Conservation (phyloP, 1,284 basidiomycete genomes). For the Malassezia sp. region DNA sequence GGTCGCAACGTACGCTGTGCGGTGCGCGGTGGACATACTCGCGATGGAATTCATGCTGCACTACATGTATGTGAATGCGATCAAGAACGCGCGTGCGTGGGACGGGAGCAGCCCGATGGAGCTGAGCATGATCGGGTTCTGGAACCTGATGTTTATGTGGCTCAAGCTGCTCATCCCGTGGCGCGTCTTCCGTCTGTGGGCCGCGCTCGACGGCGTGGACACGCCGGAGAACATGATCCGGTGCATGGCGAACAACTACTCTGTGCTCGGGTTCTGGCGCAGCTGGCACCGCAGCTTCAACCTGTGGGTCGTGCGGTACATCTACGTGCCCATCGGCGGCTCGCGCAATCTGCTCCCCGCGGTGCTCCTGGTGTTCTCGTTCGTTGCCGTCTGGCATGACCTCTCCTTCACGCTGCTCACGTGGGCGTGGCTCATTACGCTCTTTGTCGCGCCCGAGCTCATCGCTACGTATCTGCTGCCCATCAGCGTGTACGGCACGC, state of each 20-base stretch:
- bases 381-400: constrained; percentile 99
- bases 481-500: constrained; percentile 55
- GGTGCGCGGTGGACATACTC: constrained; percentile 63
- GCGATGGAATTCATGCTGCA: constrained; percentile 87
- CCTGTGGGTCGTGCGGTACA: constrained; percentile 74
- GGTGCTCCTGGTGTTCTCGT: constrained; percentile 76
- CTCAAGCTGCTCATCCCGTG: constrained; percentile 94
- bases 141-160: constrained; percentile 95
- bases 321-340: constrained; percentile 88
- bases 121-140: constrained; percentile 86
- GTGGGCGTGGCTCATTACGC: constrained; percentile 90
- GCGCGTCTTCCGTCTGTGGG: constrained; percentile 95
- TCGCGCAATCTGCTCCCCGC: constrained; percentile 57
- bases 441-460: constrained; percentile 84
- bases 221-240: constrained; percentile 97
- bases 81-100: constrained; percentile 72
- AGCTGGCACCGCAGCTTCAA: constrained; percentile 95
- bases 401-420: constrained; percentile 73
- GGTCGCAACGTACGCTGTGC: constrained; percentile 55
- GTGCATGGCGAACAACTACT: constrained; percentile 98
- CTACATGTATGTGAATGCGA: constrained; percentile 91
- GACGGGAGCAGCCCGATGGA: constrained; percentile 63
- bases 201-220: constrained; percentile 75
- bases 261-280: constrained; percentile 82
- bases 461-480: constrained; percentile 44